These are phyloP conservation scores for Parachaetomium inaequale DNA, from an alignment of 495 filamentous ascomycete species.

Conservation along the genomic window DNA sequence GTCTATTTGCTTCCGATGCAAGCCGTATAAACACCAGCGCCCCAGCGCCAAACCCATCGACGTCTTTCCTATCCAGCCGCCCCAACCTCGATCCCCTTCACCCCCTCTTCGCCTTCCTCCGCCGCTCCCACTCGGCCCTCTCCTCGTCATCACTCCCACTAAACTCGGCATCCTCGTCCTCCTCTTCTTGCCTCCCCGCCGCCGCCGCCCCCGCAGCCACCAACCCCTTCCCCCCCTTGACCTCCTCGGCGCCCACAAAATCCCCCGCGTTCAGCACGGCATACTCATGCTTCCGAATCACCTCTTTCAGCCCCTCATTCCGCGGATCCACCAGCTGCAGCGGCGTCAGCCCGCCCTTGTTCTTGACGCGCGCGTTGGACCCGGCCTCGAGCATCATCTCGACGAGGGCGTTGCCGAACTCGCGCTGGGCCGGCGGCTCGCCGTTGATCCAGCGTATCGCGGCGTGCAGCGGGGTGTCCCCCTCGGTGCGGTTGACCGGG, in stretches of 20 bases:
- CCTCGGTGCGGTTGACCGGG: constrained; percentile 72
- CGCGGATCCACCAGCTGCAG: constrained; percentile 68
- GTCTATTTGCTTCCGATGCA: neutral
- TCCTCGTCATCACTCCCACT: constrained; percentile 53
- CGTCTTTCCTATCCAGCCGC: constrained; percentile 5
- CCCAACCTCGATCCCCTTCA: constrained; percentile 1
- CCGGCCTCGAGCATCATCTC: constrained; percentile 93
- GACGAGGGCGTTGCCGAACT: constrained; percentile 66
- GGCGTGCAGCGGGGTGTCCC: constrained; percentile 86
- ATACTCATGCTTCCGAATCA: constrained; percentile 77
- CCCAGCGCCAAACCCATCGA: neutral
- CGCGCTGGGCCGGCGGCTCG: constrained; percentile 52
- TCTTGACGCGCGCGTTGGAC: constrained; percentile 45
- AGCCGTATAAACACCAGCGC: neutral
- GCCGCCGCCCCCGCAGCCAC: neutral
- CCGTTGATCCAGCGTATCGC: constrained; percentile 81
- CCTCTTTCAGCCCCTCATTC: constrained; percentile 61
- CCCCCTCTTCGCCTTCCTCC: constrained; percentile 37
- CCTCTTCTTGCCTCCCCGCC: constrained; percentile 14
- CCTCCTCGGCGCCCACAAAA: constrained; percentile 41
- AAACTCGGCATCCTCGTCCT: constrained; percentile 50
- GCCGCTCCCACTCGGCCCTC: constrained; percentile 49
- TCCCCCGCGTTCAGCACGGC: constrained; percentile 50
- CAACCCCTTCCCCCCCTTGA: constrained; percentile 18
- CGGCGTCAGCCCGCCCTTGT: constrained; percentile 67